phyloP scores from a whole-genome alignment of 2,329 filamentous ascomycete species.

The Ramichloridium luteum region DNA sequence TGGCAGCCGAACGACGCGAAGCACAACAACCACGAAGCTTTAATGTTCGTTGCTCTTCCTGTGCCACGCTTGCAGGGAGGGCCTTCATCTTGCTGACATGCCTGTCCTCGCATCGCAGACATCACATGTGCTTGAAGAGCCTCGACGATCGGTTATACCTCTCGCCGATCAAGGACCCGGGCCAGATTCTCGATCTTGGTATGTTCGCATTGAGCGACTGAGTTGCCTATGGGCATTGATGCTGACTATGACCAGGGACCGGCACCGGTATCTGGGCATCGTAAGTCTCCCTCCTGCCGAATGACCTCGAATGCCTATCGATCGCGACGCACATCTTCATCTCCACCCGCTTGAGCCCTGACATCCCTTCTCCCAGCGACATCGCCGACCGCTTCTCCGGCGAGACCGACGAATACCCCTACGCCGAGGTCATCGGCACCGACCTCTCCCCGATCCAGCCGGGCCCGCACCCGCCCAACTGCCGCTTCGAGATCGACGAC shows the following conservation, averaged over 20 bases:
- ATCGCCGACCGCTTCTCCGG: constrained; percentile 22
- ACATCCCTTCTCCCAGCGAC: constrained; percentile 22
- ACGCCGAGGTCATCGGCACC: constrained; percentile 26
- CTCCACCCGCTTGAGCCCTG: constrained; percentile 27
- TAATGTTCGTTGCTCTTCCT: constrained; percentile 16
- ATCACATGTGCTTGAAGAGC: constrained; percentile 30
- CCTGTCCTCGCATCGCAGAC: too few relatives aligned
- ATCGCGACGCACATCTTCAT: too few relatives aligned
- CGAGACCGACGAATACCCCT: constrained; percentile 5
- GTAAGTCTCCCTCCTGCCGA: too few relatives aligned
- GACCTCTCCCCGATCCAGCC: constrained; percentile 27
- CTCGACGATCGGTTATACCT: constrained; percentile 21
- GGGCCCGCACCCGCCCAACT: constrained; percentile 25
- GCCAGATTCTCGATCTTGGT: constrained; percentile 34
- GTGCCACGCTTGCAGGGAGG: too few relatives aligned
- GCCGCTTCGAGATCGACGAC: constrained; percentile 36
- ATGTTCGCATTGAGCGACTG: too few relatives aligned
- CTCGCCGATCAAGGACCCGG: constrained; percentile 18
- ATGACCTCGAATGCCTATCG: too few relatives aligned
- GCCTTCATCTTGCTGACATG: too few relatives aligned
- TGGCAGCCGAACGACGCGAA: constrained; percentile 29
- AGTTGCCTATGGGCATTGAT: too few relatives aligned
- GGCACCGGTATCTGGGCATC: constrained; percentile 34
- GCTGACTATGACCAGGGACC: constrained; percentile 20
- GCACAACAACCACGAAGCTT: constrained; percentile 20